A percentile compares a stretch with the other conserved stretches of the same genome.
phyloP scores from a whole-genome alignment of 2,329 filamentous ascomycete genomes.

The Diaporthe eres region DNA sequence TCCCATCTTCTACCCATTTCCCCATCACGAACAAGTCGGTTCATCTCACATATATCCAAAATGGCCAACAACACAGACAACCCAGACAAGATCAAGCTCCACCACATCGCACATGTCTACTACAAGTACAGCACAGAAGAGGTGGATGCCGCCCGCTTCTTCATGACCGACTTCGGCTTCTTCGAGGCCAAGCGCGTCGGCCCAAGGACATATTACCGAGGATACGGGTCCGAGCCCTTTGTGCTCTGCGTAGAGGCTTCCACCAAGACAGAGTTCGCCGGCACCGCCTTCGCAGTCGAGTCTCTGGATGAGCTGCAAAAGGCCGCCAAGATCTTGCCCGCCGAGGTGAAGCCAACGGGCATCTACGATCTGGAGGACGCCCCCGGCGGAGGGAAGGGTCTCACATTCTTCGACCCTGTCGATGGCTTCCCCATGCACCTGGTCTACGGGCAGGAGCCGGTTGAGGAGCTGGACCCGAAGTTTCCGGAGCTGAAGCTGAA shows the following conservation, averaged over 20 bases:
- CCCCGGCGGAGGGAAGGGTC: conserved; percentile 66
- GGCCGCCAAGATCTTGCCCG: conserved; percentile 62
- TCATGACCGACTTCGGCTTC: conserved; percentile 66
- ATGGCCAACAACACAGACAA: conserved; percentile 43
- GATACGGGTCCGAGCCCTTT: conserved; percentile 73
- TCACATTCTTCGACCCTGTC: conserved; percentile 66
- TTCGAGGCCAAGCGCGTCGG: conserved; percentile 54
- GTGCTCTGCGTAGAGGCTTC: conserved; percentile 67
- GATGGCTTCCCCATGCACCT: conserved; percentile 72
- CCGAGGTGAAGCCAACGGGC: conserved; percentile 61
- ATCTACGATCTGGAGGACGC: conserved; percentile 65
- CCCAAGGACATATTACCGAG: conserved; percentile 69
- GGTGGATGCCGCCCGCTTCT: conserved; percentile 56
- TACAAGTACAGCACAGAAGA: conserved; percentile 65
- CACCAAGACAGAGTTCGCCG: conserved; percentile 65
- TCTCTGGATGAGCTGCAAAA: conserved; percentile 67
- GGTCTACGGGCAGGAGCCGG: conserved; percentile 65
- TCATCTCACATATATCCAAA: conserved; percentile 36
- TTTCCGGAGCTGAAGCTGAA: conserved; percentile 61
- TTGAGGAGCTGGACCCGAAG: conserved; percentile 54
- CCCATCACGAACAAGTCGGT: neutral
- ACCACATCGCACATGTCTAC: conserved; percentile 60
- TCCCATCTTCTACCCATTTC: no score
- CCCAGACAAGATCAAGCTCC: conserved; percentile 53
- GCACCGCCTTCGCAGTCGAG: conserved; percentile 71